Evolutionary conservation across 2,329 filamentous ascomycete species (phyloP).

Genomic region (Coniella vitis): DNA sequence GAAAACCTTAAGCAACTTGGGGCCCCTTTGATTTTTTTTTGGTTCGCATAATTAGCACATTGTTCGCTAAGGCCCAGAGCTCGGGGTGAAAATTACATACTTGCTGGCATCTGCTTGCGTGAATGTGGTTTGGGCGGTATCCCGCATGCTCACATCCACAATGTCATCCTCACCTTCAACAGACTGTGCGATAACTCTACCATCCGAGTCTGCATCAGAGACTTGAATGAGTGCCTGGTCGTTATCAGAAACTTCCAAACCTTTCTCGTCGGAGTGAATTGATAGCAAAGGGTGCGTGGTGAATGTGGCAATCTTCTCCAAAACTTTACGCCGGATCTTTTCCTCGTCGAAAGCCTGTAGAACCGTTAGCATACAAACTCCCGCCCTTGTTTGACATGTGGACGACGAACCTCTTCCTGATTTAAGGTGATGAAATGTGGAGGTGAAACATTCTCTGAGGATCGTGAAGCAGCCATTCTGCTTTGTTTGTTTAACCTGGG

Average conservation of each 20-base stretch:
- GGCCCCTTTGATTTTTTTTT: too few relatives aligned
- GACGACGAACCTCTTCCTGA: slow-evolving; percentile 56
- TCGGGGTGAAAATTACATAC: slow-evolving; percentile 20
- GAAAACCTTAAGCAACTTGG: slow-evolving; percentile 37
- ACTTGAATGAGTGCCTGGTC: slow-evolving; percentile 62
- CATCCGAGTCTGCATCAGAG: slow-evolving; percentile 60
- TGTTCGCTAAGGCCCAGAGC: neutral
- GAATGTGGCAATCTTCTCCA: slow-evolving; percentile 68
- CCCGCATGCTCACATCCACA: slow-evolving; percentile 82
- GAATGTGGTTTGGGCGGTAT: slow-evolving; percentile 35
- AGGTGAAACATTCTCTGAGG: slow-evolving; percentile 28
- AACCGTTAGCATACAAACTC: slow-evolving; percentile 27
- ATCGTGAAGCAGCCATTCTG: slow-evolving; percentile 15
- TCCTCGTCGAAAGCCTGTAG: slow-evolving; percentile 51
- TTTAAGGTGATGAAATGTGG: slow-evolving; percentile 71
- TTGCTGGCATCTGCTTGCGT: slow-evolving; percentile 17
- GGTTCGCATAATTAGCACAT: too few relatives aligned
- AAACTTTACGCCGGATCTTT: slow-evolving; percentile 69
- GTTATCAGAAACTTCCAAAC: slow-evolving; percentile 55
- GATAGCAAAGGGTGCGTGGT: slow-evolving; percentile 52
- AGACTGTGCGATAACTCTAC: slow-evolving; percentile 63
- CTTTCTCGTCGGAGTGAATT: slow-evolving; percentile 28
- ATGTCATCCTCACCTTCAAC: slow-evolving; percentile 85
- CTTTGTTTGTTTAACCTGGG: slow-evolving; percentile 10
- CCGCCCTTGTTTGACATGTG: neutral